A percentile compares a stretch with the other conserved stretches of the same genome.
Evolutionary conservation across 2,329 filamentous ascomycete genomes (phyloP).

Genomic region (Coleophoma eucalyptorum): DNA sequence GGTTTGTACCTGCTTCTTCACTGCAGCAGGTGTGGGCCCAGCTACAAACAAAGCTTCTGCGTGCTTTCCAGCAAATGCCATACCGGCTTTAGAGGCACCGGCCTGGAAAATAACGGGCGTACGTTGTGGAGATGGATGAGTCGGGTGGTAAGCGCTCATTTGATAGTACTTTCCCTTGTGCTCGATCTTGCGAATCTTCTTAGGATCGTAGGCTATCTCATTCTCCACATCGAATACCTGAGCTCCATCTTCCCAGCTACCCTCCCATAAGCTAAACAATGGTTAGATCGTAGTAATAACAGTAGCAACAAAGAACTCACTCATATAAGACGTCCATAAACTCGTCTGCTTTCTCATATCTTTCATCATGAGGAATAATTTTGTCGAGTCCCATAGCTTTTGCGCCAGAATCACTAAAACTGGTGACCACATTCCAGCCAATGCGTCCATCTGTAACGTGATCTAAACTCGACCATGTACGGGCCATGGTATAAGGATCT

Average conservation of each 20-base stretch:
- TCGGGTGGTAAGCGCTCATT: constrained; percentile 60
- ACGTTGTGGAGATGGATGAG: constrained; percentile 60
- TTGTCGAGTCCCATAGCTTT: constrained; percentile 55
- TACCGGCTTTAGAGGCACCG: constrained; percentile 61
- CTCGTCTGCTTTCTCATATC: constrained; percentile 58
- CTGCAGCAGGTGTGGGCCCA: constrained; percentile 55
- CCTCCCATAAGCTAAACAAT: constrained; percentile 57
- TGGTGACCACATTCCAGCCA: constrained; percentile 63
- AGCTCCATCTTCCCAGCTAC: constrained; percentile 65
- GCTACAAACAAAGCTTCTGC: constrained; percentile 68
- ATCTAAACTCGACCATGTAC: constrained; percentile 60
- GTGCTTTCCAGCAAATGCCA: constrained; percentile 58
- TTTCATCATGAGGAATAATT: constrained; percentile 57
- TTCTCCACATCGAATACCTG: constrained; percentile 54
- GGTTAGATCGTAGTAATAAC: background rate
- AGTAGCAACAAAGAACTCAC: background rate
- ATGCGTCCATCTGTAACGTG: constrained; percentile 58
- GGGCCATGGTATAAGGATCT: constrained; percentile 59
- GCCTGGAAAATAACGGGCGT: constrained; percentile 67
- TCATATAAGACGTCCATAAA: constrained; percentile 36
- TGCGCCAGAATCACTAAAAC: constrained; percentile 56
- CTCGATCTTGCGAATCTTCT: constrained; percentile 57
- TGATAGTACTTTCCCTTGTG: constrained; percentile 58
- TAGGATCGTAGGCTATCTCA: constrained; percentile 49
- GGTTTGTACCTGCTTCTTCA: constrained; percentile 56